Evolutionary conservation across 164 flowering plant genomes (phyloP), one percentile per base, ranked within the genome.

Genomic region (Paratinospora sagittata): DNA sequence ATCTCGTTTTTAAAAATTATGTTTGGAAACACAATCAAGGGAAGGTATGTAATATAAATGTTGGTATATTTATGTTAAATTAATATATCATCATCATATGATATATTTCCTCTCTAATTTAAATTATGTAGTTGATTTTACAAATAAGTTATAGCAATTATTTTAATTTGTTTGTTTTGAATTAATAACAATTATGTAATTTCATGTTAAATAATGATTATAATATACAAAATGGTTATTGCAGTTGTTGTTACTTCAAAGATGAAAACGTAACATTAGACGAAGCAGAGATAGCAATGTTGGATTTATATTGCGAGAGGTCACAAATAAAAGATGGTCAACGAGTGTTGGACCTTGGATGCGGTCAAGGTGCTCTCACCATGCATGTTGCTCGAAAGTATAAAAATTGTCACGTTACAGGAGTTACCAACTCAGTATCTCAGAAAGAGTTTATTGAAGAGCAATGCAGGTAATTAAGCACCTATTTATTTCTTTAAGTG

Each of bases 251-350:
- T 41, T 71, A 71, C 62, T 71, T 71, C 37, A 47, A 71, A 60
- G 62, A 71, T 47, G 74, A 71, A 2, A 26, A 61, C 7, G n/a
- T 27, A 27, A 63, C 74, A 47, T 30, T 71, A n/a, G 68, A 71
- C 7, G 68, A 71, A 19, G 74, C 74, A 14, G 74, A 71, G 74
- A 19, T 17, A 47, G 74, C 74, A 64, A 71, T 71, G 74, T 34
- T 71, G 37, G 74, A 71, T 11, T 64, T 71, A 36, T 71, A 71
- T 61, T 71, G 68, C 11, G 68, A 71, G 67, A 71, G 74, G 37
- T 33, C 74, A 12, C 61, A 64, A 26, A 43, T 71, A 0, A 63
- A 63, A 43, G 74, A 71, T 64, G 74, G 74, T 0, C 68, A 63
- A 36, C 65, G 58, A n/a, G 27, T 71, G 16, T 68, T 71, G 2